Base-by-base conservation (phyloP, 352 stramenopile species). In the Phytophthora pini region DNA sequence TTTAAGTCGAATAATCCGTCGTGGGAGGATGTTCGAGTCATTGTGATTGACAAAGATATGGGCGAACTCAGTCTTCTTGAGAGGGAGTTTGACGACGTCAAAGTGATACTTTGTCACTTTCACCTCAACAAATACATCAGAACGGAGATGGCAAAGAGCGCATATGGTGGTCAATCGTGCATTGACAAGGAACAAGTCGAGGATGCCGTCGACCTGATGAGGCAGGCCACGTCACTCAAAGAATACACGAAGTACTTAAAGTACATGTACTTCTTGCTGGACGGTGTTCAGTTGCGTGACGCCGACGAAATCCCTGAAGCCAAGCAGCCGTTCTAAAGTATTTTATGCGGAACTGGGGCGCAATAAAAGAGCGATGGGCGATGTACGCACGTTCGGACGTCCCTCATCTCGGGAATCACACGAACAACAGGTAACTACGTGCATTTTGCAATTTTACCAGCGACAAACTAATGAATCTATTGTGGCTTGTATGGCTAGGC, bases 81-180 rank as follows among this genome's bases (percentile, higher is more conserved):
- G 13, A 39, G 29, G 7, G 15, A 27, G 15, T 54, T 54, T 10
- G 6, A 1, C 15, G 7, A 31, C 20, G 43, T 48, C 2, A 48
- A 32, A 0, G 45, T 52, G 2, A 56, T 56, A 5, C 7, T 56
- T 22, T 56, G 20, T 11, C 20, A 56, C 20, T 46, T 56, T 9
- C 49, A 56, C n/a, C n/a, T 54, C 2, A 55, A 55, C 17, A 55
- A 55, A 12, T 55, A 55, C 17, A 55, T 55, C 12, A n/a, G 31
- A 1, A 44, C 48, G 1, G 48, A 55, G 2, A 32, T 55, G 31
- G 17, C 31, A 0, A 32, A 55, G 48, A 44, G 17, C 5, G 48
- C 34, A 2, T 55, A 44, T 8, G 48, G 17, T 5, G 32, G 48
- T 10, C 48, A 17, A 17, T 17, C n/a, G 3, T 44, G 17, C 4